Evolutionary conservation across 371 early-diverging fungal species (phyloP), one percentile per base, ranked within the genome.

Genomic region (Rhizomucor miehei): DNA sequence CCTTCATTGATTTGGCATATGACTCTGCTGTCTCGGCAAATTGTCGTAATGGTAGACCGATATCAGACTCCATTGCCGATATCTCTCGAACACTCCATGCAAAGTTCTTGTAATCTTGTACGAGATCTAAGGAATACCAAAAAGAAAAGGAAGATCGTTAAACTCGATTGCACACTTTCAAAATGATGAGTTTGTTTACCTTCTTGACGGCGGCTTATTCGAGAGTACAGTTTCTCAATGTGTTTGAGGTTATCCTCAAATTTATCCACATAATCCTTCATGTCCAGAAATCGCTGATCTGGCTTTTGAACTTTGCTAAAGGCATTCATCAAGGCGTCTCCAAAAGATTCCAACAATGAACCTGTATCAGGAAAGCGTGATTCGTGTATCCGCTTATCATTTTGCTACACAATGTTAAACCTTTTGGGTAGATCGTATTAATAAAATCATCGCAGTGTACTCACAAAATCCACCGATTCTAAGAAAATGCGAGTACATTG

Each of bases 241-340:
- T 83, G 79, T 35, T 70, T 69, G 35, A 97, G 60, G 65, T 93
- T 91, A 51, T 92, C 90, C 55, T 91, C 89, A 47, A 95, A 79
- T 59, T 90, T 90, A 16, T 87, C 89, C 6, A 94, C 71, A 21
- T 71, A 75, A 25, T 93, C 93, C 45, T 84, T 75, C 80, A 93
- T 90, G 36, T 86, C 84, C 14, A 85, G 65, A 67, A 94, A 97
- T 53, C 84, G 78, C 54, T 91, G 87, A 57, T 97, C 95, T 1
- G 89, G 92, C 52, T 89, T 87, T 60, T 89, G 89, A 44, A 94
- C 84, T 75, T 90, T 94, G 46, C 86, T 71, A 60, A 92, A 89
- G 1, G 92, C 85, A 57, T 91, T 95, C 40, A 95, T 60, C 41
- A 97, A 63, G 9, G 80, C 84, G 63, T 94, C 94, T 43, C 91